Evolutionary conservation across 345 rosid genomes (phyloP), one percentile per base, ranked within the genome.

Genomic region (Conringia planisiliqua): DNA sequence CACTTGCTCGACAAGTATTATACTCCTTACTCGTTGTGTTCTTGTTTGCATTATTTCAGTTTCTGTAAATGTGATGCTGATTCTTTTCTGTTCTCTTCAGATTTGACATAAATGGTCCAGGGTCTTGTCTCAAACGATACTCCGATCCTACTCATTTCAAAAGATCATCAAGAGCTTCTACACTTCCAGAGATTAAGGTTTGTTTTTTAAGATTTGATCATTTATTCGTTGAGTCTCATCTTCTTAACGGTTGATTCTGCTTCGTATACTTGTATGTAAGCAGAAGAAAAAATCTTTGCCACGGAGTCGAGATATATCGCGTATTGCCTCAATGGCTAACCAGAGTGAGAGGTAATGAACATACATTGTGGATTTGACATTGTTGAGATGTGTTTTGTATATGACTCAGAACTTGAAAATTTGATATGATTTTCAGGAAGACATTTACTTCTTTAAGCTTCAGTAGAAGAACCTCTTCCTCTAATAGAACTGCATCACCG

Each of bases 91-190:
- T 78, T 70, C 48, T 57, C n/a, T 72, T 76, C 87, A 93, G 98
- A 80, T 93, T 87, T 70, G 97, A 94, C 72, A 64, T 86, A 47
- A 88, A 87, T 54, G 96, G 96, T n/a, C 87, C 89, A 50, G 97
- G 98, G 20, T 91, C 98, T 74, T 94, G 97, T 83, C 80, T 94
- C 39, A 91, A 81, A 72, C 85, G 95, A 69, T 91, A 94, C 72
- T 89, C 98, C 1, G 96, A 94, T 85, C 97, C 97, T 48, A 86
- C 91, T 64, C 87, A 86, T 80, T 89, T 91, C 61, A 89, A 79
- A 81, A 87, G 83, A 83, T 84, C 81, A 70, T 81, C 90, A 51
- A 80, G 84, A 84, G 76, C 80, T 72, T 80, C 90, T 42, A 81
- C 86, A 75, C 78, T 24, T 83, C 52, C 89, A 75, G 38, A 84